A percentile compares a stretch with the other conserved stretches of the same genome.
Conservation (phyloP, 768 basidiomycete species). For the Suillus americanus region DNA sequence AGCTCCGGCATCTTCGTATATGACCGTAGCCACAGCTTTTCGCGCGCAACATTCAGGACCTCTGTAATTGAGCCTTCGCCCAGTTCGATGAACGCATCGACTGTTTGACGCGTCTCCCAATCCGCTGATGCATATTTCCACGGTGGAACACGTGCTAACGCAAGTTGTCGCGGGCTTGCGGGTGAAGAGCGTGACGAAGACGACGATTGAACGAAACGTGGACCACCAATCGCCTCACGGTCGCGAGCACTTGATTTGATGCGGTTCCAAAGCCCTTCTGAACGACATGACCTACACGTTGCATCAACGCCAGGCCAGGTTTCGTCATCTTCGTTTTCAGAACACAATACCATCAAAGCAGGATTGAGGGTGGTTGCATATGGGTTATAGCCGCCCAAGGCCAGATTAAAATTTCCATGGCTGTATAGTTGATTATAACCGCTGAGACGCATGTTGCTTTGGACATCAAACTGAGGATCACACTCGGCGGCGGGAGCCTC, state of each 20-base stretch:
- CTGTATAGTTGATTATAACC: slow-evolving; percentile 33
- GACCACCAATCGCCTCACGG: slow-evolving; percentile 57
- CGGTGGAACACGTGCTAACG: slow-evolving; percentile 24
- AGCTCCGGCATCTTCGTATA: slow-evolving; percentile 67
- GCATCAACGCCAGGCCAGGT: slow-evolving; percentile 64
- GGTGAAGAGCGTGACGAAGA: slow-evolving; percentile 14
- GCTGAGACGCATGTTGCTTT: slow-evolving; percentile 30
- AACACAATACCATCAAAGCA: slow-evolving; percentile 43
- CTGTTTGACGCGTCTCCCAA: slow-evolving; percentile 66
- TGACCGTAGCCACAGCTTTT: slow-evolving; percentile 68
- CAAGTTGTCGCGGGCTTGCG: slow-evolving; percentile 14
- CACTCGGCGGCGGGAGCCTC: slow-evolving; percentile 50
- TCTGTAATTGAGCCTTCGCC: slow-evolving; percentile 68
- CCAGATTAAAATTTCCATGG: slow-evolving; percentile 20
- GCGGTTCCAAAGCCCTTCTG: slow-evolving; percentile 64
- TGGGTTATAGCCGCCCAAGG: slow-evolving; percentile 24
- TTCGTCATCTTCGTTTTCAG: slow-evolving; percentile 74
- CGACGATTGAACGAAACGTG: slow-evolving; percentile 25
- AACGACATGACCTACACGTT: slow-evolving; percentile 67
- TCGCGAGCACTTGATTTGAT: slow-evolving; percentile 49
- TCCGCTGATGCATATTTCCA: slow-evolving; percentile 40
- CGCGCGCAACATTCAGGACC: slow-evolving; percentile 59
- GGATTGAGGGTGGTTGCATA: slow-evolving; percentile 26
- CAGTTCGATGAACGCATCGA: slow-evolving; percentile 73
- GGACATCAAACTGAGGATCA: slow-evolving; percentile 35